Percentiles rank a stretch among this genome's conserved stretches.
Conservation (phyloP, 306 rosid species). For the Abrus precatorius region DNA sequence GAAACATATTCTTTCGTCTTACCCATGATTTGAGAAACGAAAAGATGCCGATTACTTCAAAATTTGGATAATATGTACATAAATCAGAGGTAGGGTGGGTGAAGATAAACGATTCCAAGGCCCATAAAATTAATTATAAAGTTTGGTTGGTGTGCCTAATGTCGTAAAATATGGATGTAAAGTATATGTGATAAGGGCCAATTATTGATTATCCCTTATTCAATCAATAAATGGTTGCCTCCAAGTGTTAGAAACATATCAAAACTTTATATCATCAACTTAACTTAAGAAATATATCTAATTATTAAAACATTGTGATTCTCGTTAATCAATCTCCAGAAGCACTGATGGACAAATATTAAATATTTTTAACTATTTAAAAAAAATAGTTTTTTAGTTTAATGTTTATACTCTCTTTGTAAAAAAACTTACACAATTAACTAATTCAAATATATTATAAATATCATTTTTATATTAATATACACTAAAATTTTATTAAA, state of each 20-base stretch:
- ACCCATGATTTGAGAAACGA: not conserved
- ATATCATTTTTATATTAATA: too few relatives aligned
- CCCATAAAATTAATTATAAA: not conserved
- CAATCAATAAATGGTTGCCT: not conserved
- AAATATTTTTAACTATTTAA: too few relatives aligned
- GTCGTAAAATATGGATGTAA: not conserved
- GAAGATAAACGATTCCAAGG: not conserved
- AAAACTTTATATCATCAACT: too few relatives aligned
- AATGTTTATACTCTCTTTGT: too few relatives aligned
- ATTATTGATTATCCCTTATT: not conserved
- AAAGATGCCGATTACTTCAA: not conserved
- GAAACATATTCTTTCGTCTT: not conserved
- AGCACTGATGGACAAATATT: too few relatives aligned
- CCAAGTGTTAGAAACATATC: not conserved
- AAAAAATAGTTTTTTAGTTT: too few relatives aligned
- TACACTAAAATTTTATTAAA: too few relatives aligned
- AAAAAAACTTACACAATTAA: too few relatives aligned
- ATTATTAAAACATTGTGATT: too few relatives aligned
- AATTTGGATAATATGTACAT: not conserved
- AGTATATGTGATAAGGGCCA: not conserved
- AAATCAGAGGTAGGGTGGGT: not conserved
- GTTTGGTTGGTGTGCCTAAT: constrained; percentile 16
- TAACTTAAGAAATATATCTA: too few relatives aligned
- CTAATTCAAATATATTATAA: too few relatives aligned
- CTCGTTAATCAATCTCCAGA: too few relatives aligned